Base-by-base conservation (phyloP, 306 rosid species). In the Pyrus betulifolia region DNA sequence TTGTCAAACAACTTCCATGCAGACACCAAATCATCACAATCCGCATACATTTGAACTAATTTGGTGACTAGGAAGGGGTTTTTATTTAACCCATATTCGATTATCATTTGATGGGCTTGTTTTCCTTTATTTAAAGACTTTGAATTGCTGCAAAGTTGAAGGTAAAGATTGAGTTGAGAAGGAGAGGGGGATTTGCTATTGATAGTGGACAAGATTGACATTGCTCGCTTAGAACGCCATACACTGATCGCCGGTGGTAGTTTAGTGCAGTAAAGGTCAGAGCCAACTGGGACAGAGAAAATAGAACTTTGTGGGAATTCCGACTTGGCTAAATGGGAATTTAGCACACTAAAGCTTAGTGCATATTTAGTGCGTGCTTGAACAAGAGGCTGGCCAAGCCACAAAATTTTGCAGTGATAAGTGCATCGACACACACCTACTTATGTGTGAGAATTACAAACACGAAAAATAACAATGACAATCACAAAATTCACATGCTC, bases 1-100 rank as follows among this genome's bases (percentile, higher is more conserved):
- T 79, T 63, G 7, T 46, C 76, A 63, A 83, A 72, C 49, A 87
- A 42, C 51, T 35, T 8, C 28, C 23, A 28, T 4, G 89, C 81
- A 10, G 84, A 81, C 13, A 25, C 10, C 23, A 83, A 58, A 59
- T 85, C 78, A 65, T 85, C 69, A 52, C 80, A 79, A 68, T 87
- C 86, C 5, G 89, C 86, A 70, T 83, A 87, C 75, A 81, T 58
- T 57, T 87, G 89, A 79, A 81, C 81, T 76, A 83, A 55, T 66
- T 87, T 85, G 55, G 91, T 87, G 25, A 21, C 19, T 58, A 79
- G 21, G 79, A 85, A 85, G 12, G 75, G 67, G 77, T 81, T 76
- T 23, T 14, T 35, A 66, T 78, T 79, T 23, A 79, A 69, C 42
- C 74, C 78, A 27, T 45, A 46, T 10, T 52, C 67, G 17, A 87